Evolutionary conservation across 192 early-diverging fungal genomes (phyloP).

Genomic region (Podila clonocystis): DNA sequence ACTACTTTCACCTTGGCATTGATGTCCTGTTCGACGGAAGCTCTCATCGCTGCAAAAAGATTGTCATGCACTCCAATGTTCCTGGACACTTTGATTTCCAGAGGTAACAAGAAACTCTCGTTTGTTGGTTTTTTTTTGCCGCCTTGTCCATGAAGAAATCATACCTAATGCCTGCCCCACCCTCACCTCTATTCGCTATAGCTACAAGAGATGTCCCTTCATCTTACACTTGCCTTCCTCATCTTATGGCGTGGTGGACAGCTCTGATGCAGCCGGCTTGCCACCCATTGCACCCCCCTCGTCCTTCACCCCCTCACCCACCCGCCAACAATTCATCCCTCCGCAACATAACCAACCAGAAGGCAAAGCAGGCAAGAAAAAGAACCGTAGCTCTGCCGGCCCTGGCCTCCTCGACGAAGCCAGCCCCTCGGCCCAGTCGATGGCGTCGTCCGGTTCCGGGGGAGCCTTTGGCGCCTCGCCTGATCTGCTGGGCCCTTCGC

Average conservation of each 20-base stretch:
- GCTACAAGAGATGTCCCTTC: conserved; percentile 68
- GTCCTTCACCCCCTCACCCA: conserved; percentile 8
- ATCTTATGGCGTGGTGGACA: conserved; percentile 1
- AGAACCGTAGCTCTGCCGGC: background rate
- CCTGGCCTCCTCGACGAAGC: background rate
- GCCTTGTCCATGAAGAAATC: too few species aligned
- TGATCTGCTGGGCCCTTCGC: conserved; percentile 16
- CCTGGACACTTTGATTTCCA: conserved; percentile 78
- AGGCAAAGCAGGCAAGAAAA: background rate
- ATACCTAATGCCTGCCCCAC: background rate
- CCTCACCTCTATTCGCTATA: conserved; percentile 3
- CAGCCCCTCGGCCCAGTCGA: background rate
- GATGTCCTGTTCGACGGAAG: conserved; percentile 77
- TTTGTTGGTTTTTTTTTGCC: background rate
- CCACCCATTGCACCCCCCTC: conserved; percentile 28
- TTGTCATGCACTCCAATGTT: conserved; percentile 76
- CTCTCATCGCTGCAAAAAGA: conserved; percentile 74
- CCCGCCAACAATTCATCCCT: background rate
- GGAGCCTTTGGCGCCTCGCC: conserved; percentile 6
- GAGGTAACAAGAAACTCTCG: conserved; percentile 44
- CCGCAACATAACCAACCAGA: background rate
- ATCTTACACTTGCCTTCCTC: conserved; percentile 50
- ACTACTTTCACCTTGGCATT: conserved; percentile 79
- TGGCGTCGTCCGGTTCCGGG: background rate
- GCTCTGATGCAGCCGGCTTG: conserved; percentile 25